Evolutionary conservation across 345 rosid species (phyloP), one percentile per base, ranked within the genome.

Genomic region (Noccaea caerulescens): DNA sequence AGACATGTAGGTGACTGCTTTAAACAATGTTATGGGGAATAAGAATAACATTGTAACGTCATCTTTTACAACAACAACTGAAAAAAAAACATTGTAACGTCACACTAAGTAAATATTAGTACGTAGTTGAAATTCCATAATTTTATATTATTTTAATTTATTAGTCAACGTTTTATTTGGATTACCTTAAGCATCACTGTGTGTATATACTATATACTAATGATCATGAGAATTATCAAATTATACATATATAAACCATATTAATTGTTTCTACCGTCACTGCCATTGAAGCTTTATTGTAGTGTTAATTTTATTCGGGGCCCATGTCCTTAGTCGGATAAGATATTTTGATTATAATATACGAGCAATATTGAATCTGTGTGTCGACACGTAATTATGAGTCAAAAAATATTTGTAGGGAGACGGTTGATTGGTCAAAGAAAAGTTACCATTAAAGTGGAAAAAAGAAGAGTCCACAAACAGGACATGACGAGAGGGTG

Each of bases 331-430:
- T 56, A 37, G 77, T 57, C 16, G 53, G 45, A 65, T 65, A 73
- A 65, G 77, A 73, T 73, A 65, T 47, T 73, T 64, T 65, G 66
- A 73, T 30, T 65, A 73, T 47, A 47, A 7, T 57, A 38, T 56
- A 27, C n/a, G 65, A 64, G 44, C 44, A 55, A 12, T 16, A 10
- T 27, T 32, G 14, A 63, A 46, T 13, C 25, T 52, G 30, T 39
- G n/a, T 66, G 60, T 66, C 49, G 58, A 50, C 70, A 25, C 38
- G 45, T 49, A 45, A 14, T 37, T n/a, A 4, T 54, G 63, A 14
- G 9, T 39, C 4, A 37, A 64, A 34, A 36, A 18, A 20, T 10
- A 45, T 27, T 56, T 46, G 61, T 3, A 11, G 10, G 46, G 5
- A 41, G 30, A 66, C 50, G 46, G 46, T 66, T 58, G 41, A 74